Evolutionary conservation across 73 alveolate species (phyloP), one percentile per base, ranked within the genome.

Genomic region (Paramecium octaurelia): DNA sequence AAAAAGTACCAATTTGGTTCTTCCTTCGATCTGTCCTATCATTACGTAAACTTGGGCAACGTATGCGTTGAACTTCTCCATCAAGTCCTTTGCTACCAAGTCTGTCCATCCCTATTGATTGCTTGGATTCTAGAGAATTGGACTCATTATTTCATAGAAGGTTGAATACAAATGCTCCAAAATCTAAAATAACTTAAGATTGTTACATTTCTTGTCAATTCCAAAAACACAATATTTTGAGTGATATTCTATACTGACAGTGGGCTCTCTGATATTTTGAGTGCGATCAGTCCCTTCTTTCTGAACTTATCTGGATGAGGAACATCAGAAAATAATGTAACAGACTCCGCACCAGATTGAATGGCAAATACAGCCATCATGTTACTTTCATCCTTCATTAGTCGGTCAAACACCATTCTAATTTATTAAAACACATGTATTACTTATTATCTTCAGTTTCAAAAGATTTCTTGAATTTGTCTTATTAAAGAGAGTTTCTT

Each of bases 91-190:
- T 80, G 99, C 95, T 12, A 99, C 99, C 83, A 99, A 96, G 88
- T 99, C 99, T 10, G 99, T 97, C 99, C 99, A 97, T 6, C 99
- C 99, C 44, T 96, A 97, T 95, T 98, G 99, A 94, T 99, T 99
- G 54, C 93, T 94, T 2, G 99, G 99, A 95, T 98, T 98, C 71
- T 95, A 80, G 58, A 98, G 92, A n/a, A 98, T 96, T 2, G 99
- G 99, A n/a, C 75, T 58, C 75, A 71, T 38, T 44, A 88, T 93
- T 93, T 93, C 98, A 69, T 95, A 71, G 77, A 93, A 96, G 71
- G 95, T 86, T 80, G 86, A 84, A 29, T 93, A 93, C 80, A 96
- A 95, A 89, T 94, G 95, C 92, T 96, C 98, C 21, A 96, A 92
- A 64, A 96, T 80, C 91, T 80, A 46, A 44, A 80, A 43, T 24